Evolutionary conservation across 192 early-diverging fungal genomes (phyloP), one percentile per base, ranked within the genome.

Genomic region (Helicostylum pulchrum): DNA sequence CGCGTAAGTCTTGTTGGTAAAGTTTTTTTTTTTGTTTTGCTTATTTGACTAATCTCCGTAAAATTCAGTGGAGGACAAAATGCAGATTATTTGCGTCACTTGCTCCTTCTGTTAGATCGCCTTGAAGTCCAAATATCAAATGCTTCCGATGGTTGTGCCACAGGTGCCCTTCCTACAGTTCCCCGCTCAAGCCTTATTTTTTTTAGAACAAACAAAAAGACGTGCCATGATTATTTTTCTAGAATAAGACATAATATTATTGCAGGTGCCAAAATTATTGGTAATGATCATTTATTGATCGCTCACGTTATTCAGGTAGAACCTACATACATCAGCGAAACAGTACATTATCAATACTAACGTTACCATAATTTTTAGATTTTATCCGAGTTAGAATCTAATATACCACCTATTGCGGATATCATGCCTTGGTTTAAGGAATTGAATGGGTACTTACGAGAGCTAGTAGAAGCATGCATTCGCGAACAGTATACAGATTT

Each of bases 161-260:
- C 78, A 10, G 72, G 72, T n/a, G 70, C 72, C 2, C 61, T 85
- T n/a, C 82, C 90, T 3, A 62, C 77, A n/a, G 77, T 85, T 7
- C 83, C 92, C 4, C 81, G 83, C 48, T 62, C 83, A 0, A 86
- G 83, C 31, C 80, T 87, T 32, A 23, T 81, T 0, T 94, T 94
- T 67, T 92, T 93, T 44, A 61, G 79, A 53, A 77, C 86, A 7
- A 94, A 94, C 68, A 77, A 79, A 11, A 80, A 79, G 43, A 79
- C 86, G 11, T 92, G 90, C 62, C 81, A 90, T 23, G 92, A 94
- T 34, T 94, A 91, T 85, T 93, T 93, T 44, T 43, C 70, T 3
- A 71, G 89, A 4, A 78, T 91, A 7, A 68, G 91, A 48, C 62
- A 73, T 17, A 64, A 67, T 20, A 50, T 90, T 20, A 66, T 92